These are phyloP conservation scores for Strigomonas culicis DNA, from an alignment of 208 protist genomes.

Conservation along the genomic window DNA sequence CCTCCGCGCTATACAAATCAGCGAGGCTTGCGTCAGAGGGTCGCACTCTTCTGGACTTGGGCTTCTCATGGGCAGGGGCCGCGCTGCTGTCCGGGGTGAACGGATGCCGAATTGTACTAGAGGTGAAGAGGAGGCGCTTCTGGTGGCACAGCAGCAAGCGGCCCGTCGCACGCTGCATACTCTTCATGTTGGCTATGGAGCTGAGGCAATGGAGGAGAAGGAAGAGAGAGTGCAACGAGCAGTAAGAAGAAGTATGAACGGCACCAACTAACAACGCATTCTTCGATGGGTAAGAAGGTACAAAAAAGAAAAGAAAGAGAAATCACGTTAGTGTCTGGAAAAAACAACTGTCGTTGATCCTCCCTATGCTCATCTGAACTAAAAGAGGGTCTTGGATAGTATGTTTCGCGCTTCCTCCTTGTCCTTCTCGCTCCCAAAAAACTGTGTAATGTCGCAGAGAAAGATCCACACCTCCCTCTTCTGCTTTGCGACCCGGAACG, in stretches of 20 bases:
- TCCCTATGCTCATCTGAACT: neutral
- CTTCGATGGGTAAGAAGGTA: neutral
- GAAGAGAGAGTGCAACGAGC: neutral
- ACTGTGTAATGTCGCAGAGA: conserved; percentile 27
- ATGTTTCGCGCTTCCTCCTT: conserved; percentile 18
- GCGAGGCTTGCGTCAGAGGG: too few relatives aligned
- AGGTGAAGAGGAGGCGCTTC: too few relatives aligned
- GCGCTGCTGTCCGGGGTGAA: too few relatives aligned
- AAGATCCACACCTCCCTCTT: conserved; percentile 47
- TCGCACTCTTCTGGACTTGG: too few relatives aligned
- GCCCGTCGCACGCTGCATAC: too few relatives aligned
- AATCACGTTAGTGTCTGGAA: neutral
- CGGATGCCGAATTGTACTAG: too few relatives aligned
- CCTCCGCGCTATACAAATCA: too few relatives aligned
- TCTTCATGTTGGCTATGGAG: neutral
- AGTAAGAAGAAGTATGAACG: neutral
- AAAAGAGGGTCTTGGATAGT: conserved; percentile 34
- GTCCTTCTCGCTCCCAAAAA: conserved; percentile 40
- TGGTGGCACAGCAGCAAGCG: too few relatives aligned
- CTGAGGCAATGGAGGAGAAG: neutral
- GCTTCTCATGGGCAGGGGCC: too few relatives aligned
- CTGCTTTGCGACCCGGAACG: conserved; percentile 26
- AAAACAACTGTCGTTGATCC: neutral
- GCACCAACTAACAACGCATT: neutral
- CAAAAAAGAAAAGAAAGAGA: neutral